Evolutionary conservation across 2,329 filamentous ascomycete genomes (phyloP), one percentile per base, ranked within the genome.

Genomic region (Chaetomiaceae sp.): DNA sequence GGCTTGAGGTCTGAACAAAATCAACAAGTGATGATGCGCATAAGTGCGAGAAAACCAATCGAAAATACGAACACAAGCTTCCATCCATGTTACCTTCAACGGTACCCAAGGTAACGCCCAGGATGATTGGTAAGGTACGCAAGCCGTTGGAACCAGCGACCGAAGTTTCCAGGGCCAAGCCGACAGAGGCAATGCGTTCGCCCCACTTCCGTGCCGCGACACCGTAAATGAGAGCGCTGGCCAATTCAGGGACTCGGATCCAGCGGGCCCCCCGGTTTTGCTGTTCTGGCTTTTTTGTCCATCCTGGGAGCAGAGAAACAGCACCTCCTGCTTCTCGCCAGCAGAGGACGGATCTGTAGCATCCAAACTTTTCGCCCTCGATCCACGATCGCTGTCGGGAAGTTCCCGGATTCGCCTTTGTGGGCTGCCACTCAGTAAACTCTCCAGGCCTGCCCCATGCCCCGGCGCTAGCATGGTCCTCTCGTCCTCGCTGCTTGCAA

Each of bases 211-310:
- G 50, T 61, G 55, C 57, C 54, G 60, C 56, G 53, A 61, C 56
- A 36, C 55, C 54, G 53, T 56, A 62, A 62, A 62, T 60, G 58
- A 59, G 53, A 45, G 54, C 60, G 61, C 59, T 63, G 59, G 62
- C 61, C 61, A 63, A 63, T 61, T 62, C 59, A 61, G 56, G 56
- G 60, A 58, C 57, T 47, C 25, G 42, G 53, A n/a, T 17, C 31
- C 42, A 48, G 45, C 48, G 45, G 49, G 51, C 19, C 48, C 56
- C 53, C 52, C 47, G 49, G 36, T 51, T 48, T 45, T 45, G 48
- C 45, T 33, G 48, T 40, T 53, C 45, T 54, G 54, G 44, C 50
- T 47, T 59, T 53, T 57, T 50, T 51, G 38, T 34, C 55, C 43
- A 47, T 38, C 27, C 17, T 27, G 25, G 29, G n/a, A 7, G 6